Evolutionary conservation across 371 early-diverging fungal genomes (phyloP).

Genomic region (Mucor sp.): DNA sequence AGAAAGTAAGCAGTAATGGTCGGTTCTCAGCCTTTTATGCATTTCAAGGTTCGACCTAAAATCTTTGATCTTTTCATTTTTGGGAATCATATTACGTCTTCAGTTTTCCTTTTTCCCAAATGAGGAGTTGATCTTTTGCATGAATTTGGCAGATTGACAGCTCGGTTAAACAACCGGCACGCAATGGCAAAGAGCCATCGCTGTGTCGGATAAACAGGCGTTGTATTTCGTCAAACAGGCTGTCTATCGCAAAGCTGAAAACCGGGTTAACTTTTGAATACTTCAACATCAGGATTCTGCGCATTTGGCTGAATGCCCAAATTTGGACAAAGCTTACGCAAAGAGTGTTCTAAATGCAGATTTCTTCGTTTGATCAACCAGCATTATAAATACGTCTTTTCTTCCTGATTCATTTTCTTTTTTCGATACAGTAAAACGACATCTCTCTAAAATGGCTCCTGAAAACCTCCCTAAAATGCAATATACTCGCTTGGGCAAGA

Average conservation of each 20-base stretch:
- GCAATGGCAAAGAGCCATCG: too few species aligned
- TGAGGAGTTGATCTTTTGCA: neutral
- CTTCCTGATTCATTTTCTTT: neutral
- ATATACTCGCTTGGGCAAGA: constrained; percentile 16
- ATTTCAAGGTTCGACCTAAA: neutral
- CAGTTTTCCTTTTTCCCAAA: neutral
- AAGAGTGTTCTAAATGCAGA: neutral
- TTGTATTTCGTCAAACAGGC: too few species aligned
- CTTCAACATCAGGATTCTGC: neutral
- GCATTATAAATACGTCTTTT: neutral
- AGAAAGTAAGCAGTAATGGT: too few species aligned
- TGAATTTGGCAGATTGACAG: neutral
- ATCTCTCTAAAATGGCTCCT: neutral
- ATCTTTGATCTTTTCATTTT: neutral
- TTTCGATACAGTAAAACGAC: neutral
- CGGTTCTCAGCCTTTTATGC: neutral
- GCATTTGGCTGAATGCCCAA: neutral
- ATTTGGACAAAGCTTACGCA: neutral
- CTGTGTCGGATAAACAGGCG: too few species aligned
- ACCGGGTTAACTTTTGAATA: too few species aligned
- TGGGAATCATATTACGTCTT: neutral
- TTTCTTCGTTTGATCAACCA: too few species aligned
- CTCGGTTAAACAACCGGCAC: too few species aligned
- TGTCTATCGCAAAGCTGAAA: too few species aligned
- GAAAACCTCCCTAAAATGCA: constrained; percentile 5